A percentile compares a stretch with the other conserved stretches of the same genome.
phyloP scores from a whole-genome alignment of 139 green algal species.

The Desmodesmus armatus region DNA sequence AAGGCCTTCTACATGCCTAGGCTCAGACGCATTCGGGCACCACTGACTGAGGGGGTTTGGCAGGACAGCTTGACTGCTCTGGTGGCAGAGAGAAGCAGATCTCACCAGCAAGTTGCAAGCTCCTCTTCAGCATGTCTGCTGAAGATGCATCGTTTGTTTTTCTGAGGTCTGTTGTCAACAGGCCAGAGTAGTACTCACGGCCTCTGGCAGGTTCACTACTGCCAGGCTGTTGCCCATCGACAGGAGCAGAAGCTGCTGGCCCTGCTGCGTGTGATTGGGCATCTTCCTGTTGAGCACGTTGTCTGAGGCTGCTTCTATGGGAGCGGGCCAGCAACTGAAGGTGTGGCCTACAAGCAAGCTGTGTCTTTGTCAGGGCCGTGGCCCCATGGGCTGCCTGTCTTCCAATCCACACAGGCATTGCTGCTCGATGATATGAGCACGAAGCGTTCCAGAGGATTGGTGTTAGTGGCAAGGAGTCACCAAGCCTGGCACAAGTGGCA shows the following conservation, averaged over 20 bases:
- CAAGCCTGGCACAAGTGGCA: too few relatives aligned
- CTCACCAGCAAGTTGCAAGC: constrained; percentile 50
- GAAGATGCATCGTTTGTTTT: constrained; percentile 37
- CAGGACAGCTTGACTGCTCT: neutral
- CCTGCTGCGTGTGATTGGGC: neutral
- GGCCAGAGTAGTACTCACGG: constrained; percentile 41
- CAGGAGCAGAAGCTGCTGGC: neutral
- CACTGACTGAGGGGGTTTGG: neutral
- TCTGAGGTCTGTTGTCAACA: constrained; percentile 40
- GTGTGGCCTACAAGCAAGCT: too few relatives aligned
- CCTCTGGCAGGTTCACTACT: neutral
- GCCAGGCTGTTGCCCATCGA: neutral
- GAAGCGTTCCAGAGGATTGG: too few relatives aligned
- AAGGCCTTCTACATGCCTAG: neutral
- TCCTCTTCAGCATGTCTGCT: constrained; percentile 50
- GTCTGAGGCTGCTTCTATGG: neutral
- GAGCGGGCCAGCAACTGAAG: neutral
- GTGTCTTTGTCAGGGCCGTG: too few relatives aligned
- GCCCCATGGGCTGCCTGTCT: too few relatives aligned
- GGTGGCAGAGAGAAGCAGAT: neutral
- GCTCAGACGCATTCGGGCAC: neutral
- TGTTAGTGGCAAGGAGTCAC: too few relatives aligned
- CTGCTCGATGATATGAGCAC: too few relatives aligned
- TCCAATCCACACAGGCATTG: too few relatives aligned
- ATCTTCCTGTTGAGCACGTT: neutral